Conservation (phyloP, 805 yeast genomes). For the Lipomyces mesembrius region DNA sequence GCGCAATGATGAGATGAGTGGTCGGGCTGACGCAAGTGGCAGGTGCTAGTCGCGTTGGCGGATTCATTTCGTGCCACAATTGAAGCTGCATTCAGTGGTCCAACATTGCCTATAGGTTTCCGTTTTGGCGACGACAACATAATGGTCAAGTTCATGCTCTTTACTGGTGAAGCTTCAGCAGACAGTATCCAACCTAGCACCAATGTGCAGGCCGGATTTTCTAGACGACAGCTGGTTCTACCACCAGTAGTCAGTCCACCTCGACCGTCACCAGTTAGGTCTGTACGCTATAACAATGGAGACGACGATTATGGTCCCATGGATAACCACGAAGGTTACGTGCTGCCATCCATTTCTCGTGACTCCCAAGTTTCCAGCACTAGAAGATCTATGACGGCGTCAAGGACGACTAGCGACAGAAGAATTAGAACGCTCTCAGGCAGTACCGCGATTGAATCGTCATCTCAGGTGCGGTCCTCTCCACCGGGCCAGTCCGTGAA, state of each 20-base stretch:
- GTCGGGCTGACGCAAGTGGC: background rate
- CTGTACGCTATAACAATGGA: background rate
- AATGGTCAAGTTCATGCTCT: conserved; percentile 18
- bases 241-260: background rate
- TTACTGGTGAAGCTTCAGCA: conserved; percentile 21
- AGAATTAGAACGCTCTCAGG: conserved; percentile 7
- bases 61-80: conserved; percentile 18
- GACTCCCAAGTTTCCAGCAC: background rate
- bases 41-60: conserved; percentile 26
- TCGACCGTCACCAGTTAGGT: background rate
- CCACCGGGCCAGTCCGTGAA: background rate
- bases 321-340: background rate
- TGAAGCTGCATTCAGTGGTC: conserved; percentile 26
- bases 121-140: conserved; percentile 16
- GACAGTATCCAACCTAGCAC: background rate
- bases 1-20: background rate
- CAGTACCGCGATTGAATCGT: background rate
- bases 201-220: background rate
- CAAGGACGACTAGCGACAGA: background rate
- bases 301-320: background rate
- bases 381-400: background rate
- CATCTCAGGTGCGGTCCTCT: background rate
- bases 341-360: background rate
- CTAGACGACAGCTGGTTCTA: background rate
- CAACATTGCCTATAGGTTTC: conserved; percentile 28